phyloP scores from a whole-genome alignment of 1,284 basidiomycete species.

The Malassezia dermatis region DNA sequence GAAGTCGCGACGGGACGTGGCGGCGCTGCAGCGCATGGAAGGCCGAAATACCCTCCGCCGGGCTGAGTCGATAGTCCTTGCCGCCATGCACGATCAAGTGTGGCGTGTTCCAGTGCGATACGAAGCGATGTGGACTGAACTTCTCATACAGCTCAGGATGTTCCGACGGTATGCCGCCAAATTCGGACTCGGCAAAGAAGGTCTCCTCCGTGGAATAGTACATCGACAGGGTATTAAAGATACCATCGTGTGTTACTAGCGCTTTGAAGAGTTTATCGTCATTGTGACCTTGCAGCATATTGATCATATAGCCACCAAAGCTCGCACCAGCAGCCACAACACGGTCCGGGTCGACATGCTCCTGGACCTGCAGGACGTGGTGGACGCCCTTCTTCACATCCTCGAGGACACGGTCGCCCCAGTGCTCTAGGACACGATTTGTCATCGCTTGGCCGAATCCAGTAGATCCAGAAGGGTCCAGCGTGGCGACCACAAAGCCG shows the following conservation, averaged over 20 bases:
- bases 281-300: slow-evolving; percentile 40
- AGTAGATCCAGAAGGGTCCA: slow-evolving; percentile 31
- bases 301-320: slow-evolving; percentile 32
- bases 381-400: slow-evolving; percentile 24
- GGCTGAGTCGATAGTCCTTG: slow-evolving; percentile 26
- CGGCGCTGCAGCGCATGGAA: slow-evolving; percentile 32
- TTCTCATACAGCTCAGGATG: slow-evolving; percentile 8
- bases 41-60: slow-evolving; percentile 21
- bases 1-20: slow-evolving; percentile 24
- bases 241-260: slow-evolving; percentile 34
- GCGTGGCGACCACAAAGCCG: slow-evolving; percentile 28
- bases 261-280: slow-evolving; percentile 32
- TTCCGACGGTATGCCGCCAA: slow-evolving; percentile 25
- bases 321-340: slow-evolving; percentile 29
- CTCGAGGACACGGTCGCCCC: slow-evolving; percentile 26
- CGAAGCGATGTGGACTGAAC: slow-evolving; percentile 21
- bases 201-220: slow-evolving; percentile 33
- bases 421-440: slow-evolving; percentile 30
- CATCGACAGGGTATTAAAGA: slow-evolving; percentile 20
- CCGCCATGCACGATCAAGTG: slow-evolving; percentile 33
- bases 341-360: slow-evolving; percentile 18
- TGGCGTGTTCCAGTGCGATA: slow-evolving; percentile 30
- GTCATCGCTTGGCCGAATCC: slow-evolving; percentile 32
- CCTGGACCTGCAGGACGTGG: slow-evolving; percentile 18
- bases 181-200: slow-evolving; percentile 35